Percentiles rank a stretch among this genome's conserved stretches.
Conservation (phyloP, 2,329 filamentous ascomycete genomes). For the Celoporthe dispersa region DNA sequence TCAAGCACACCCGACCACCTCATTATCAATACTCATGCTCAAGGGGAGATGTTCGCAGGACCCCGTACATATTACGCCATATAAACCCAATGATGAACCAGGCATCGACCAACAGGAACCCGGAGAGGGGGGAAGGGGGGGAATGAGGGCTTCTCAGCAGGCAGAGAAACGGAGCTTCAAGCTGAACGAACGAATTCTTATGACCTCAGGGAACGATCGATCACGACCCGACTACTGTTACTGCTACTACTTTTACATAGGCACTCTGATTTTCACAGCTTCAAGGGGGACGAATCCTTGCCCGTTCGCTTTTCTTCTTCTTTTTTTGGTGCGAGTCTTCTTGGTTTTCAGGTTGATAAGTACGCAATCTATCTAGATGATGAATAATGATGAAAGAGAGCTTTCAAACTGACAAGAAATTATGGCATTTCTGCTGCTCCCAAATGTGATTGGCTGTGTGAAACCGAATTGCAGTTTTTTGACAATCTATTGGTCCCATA, state of each 20-base stretch:
- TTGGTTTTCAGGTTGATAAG: neutral
- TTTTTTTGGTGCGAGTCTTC: neutral
- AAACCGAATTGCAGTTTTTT: too few relatives aligned
- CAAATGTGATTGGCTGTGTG: neutral
- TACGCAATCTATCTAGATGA: constrained; percentile 5
- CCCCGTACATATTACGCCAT: neutral
- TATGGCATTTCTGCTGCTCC: neutral
- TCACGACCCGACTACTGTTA: neutral
- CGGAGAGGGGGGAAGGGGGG: too few relatives aligned
- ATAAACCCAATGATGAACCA: constrained; percentile 3
- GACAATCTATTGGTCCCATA: neutral
- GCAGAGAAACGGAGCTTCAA: neutral
- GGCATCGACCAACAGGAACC: neutral
- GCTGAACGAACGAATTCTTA: neutral
- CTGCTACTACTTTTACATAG: neutral
- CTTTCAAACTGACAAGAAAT: neutral
- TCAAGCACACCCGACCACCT: neutral
- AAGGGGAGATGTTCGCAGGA: neutral
- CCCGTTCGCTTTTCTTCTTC: neutral
- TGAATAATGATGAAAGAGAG: constrained; percentile 3
- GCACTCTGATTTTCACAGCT: neutral
- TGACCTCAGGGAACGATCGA: neutral
- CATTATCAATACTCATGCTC: neutral
- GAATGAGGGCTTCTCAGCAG: neutral
- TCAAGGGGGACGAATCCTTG: neutral